Percentiles rank a stretch among this genome's conserved stretches.
Conservation (phyloP, 2,329 filamentous ascomycete genomes). For the Claviceps spartinae region DNA sequence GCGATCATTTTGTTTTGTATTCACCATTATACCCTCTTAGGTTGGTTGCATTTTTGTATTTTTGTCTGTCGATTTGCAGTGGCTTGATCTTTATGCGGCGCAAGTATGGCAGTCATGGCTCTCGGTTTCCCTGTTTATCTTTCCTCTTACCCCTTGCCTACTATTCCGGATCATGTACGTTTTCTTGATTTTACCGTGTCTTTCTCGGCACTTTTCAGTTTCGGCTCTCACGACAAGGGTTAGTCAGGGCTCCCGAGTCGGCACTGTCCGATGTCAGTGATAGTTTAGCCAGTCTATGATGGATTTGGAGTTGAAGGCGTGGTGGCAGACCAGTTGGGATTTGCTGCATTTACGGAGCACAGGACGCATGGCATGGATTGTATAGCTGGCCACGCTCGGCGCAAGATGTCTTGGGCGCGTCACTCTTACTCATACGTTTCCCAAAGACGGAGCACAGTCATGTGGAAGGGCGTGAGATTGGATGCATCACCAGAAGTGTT, state of each 20-base stretch:
- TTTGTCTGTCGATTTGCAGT: neutral
- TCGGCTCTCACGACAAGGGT: neutral
- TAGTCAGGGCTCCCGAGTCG: neutral
- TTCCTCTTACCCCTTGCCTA: too few species aligned
- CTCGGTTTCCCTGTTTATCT: too few species aligned
- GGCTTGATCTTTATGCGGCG: neutral
- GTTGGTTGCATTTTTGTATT: neutral
- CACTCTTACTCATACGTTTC: neutral
- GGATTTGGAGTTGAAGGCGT: conserved; percentile 4
- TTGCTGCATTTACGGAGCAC: conserved; percentile 2
- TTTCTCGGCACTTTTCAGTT: neutral
- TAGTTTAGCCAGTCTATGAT: neutral
- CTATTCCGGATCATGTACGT: neutral
- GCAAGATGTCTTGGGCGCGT: conserved; percentile 3
- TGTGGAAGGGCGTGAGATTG: conserved; percentile 1
- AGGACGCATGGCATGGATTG: conserved; percentile 5
- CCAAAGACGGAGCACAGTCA: neutral
- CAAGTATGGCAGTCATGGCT: neutral
- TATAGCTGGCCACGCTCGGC: conserved; percentile 1
- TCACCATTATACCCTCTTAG: neutral
- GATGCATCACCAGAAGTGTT: conserved; percentile 4
- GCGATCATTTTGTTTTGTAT: neutral
- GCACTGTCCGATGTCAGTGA: neutral
- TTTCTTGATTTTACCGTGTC: neutral
- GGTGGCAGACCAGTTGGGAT: conserved; percentile 2